Evolutionary conservation across 2,329 filamentous ascomycete species (phyloP), one percentile per base, ranked within the genome.

Genomic region (Phaeosphaeriaceae sp.): DNA sequence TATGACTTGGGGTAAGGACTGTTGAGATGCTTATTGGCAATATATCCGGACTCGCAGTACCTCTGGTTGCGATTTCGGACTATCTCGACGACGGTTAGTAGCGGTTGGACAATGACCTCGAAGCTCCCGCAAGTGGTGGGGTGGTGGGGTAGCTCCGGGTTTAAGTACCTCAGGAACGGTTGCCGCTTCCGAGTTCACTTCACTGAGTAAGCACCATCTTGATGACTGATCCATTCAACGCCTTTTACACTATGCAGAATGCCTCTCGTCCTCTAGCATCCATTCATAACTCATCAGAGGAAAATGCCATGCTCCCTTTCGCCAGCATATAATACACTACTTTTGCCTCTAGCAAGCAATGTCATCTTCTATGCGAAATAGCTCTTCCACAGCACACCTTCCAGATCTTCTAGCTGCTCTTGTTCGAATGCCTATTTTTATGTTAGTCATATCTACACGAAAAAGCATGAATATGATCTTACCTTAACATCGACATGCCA

Each of bases 401-500:
- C 94, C 59, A 99, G 79, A 74, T 98, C 94, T 78, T 98, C 95
- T 11, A 99, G 83, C 74, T 99, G 94, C 69, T 98, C 95, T 28
- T 90, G 82, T 24, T 93, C 93, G 75, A 99, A 99, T 60, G 86
- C 88, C 88, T 91, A 64, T 60, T 52, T n/a, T 40, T 7, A 52
- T 58, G 49, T 2, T 21, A 1, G 19, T 69, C 47, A 65, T 49
- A 40, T 44, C 32, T n/a, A 10, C 43, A n/a, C n/a, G n/a, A 8
- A 24, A 13, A 43, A 6, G 48, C 17, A 40, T 47, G n/a, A n/a
- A 19, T 1, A 22, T 40, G 30, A 21, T 58, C 88, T 79, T 81
- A 97, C 95, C 91, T 97, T 98, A 69, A 97, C 92, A 81, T 99
- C 95, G 60, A 97, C 94, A 71, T 90, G 90, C 95, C 95, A 99